Conservation (phyloP, 2,329 filamentous ascomycete genomes). For the Aspergillus texensis region DNA sequence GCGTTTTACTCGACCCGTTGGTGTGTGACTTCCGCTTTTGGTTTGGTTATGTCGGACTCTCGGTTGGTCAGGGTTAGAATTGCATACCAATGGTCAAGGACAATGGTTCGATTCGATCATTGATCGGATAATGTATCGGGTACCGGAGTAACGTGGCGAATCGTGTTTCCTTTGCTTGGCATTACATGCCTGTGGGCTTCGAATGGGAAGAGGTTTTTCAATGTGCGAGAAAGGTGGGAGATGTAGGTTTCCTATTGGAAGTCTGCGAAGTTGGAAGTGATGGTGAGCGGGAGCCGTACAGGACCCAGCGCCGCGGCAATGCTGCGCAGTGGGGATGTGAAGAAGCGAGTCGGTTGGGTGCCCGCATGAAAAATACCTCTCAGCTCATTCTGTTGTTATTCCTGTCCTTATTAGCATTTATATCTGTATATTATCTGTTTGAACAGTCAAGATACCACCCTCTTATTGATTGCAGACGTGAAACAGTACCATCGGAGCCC, state of each 20-base stretch:
- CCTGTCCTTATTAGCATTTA: neutral
- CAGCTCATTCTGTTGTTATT: neutral
- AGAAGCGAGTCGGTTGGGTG: neutral
- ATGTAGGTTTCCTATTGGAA: neutral
- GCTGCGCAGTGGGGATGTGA: neutral
- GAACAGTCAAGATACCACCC: constrained; percentile 12
- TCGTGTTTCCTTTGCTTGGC: neutral
- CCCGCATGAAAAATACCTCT: neutral
- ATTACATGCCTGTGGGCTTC: neutral
- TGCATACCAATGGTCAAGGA: neutral
- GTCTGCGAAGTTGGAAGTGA: neutral
- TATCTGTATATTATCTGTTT: constrained; percentile 11
- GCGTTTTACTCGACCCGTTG: neutral
- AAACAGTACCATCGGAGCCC: neutral
- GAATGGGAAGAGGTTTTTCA: neutral
- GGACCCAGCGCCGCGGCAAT: neutral
- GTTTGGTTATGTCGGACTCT: neutral
- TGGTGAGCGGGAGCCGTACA: neutral
- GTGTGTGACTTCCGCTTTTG: neutral
- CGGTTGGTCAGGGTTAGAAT: neutral
- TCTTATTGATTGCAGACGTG: neutral
- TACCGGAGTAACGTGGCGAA: constrained; percentile 2
- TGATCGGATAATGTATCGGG: neutral
- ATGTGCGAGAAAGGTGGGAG: neutral
- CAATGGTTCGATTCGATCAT: neutral